Base-by-base conservation (phyloP, 106 monocot genomes). In the Triglochin maritima region DNA sequence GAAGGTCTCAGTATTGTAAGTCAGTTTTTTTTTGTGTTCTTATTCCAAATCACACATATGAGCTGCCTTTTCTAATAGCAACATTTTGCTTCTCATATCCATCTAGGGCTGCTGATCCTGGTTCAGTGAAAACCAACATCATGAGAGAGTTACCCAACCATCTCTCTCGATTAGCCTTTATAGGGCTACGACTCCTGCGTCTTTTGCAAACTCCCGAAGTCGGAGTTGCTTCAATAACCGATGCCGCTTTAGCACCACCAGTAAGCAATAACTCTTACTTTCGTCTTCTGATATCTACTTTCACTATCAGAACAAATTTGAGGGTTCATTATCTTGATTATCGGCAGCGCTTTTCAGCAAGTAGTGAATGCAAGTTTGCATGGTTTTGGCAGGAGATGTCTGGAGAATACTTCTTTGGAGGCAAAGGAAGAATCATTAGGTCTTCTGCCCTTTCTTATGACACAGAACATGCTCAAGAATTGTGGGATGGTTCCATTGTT, bases 361-460 rank as follows among this genome's bases (percentile, higher is more conserved):
- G 29, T 29, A 29, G 29, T 29, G 29, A 29, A 29, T 29, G 29
- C 1, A 29, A 29, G 29, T 29, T 29, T 29, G 29, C 29, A 29
- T 69, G 9, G 11, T 16, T 17, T 3, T 76, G 69, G 14, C 68
- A 90, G 95, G 87, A 86, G 12, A 71, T 73, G 49, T 96, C 90
- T 9, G 87, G 87, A 13, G 73, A 82, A 59, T 96, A 88, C 60
- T 91, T 96, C 71, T 96, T 90, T 73, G 90, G 90, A 45, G 96
- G 88, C 3, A 81, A 81, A 46, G 85, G 88, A 4, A 75, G 88
- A 51, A 96, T 78, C 2, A 74, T 96, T 6, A 56, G 42, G 16
- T 86, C 96, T 0, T 96, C 96, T 44, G 72, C 59, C 12, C 73
- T 88, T 50, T 96, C 96, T 4, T 83, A 71, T 62, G 49, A 96